phyloP scores from a whole-genome alignment of 768 basidiomycete genomes.

The Serpula lacrymans region DNA sequence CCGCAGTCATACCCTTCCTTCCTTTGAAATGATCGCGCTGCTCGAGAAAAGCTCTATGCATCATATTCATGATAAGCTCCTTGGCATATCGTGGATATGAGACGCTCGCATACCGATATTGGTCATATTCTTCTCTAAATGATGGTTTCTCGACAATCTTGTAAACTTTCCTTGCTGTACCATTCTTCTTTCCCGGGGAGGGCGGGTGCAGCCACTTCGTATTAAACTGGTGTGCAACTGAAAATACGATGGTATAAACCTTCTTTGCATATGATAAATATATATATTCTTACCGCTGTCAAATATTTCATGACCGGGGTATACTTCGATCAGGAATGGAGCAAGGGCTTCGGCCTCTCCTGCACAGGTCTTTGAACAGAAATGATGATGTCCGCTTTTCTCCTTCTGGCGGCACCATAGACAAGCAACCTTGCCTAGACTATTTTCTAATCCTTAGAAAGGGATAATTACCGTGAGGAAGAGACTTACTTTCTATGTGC shows the following conservation, averaged over 20 bases:
- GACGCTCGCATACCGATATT: constrained; percentile 47
- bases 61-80: no score
- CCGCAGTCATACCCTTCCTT: constrained; percentile 50
- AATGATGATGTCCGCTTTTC: constrained; percentile 43
- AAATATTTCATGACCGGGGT: constrained; percentile 57
- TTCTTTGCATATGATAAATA: neutral
- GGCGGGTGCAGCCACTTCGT: constrained; percentile 61
- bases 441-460: no score
- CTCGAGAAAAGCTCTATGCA: constrained; percentile 58
- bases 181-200: no score
- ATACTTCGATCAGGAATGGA: constrained; percentile 59
- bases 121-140: constrained; percentile 52
- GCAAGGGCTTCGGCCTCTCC: constrained; percentile 53
- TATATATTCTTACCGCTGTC: constrained; percentile 48
- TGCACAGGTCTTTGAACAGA: constrained; percentile 55
- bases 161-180: constrained; percentile 55
- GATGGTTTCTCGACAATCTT: constrained; percentile 54
- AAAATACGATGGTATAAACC: no score
- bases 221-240: constrained; percentile 67
- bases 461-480: no score
- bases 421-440: constrained; percentile 50
- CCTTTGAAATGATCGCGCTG: constrained; percentile 56
- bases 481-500: no score
- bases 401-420: constrained; percentile 37
- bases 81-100: no score